These are phyloP conservation scores for Escallonia herrerae DNA, from an alignment of 129 eudicot species.

Conservation along the genomic window DNA sequence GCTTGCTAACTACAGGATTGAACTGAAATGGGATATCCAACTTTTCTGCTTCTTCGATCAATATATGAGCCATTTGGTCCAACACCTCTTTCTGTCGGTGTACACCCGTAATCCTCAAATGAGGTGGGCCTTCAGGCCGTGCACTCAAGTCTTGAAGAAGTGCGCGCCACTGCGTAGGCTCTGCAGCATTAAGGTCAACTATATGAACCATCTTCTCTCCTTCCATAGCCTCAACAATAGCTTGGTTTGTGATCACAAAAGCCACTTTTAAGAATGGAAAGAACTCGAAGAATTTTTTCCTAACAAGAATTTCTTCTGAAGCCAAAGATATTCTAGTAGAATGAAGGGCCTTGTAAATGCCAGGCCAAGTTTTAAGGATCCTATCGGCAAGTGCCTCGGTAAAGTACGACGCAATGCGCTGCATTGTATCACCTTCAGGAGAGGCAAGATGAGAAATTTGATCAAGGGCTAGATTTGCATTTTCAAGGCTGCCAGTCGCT, in stretches of 20 bases:
- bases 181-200: slow-evolving; percentile 71
- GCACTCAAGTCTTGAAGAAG: slow-evolving; percentile 86
- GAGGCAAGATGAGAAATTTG: slow-evolving; percentile 94
- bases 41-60: slow-evolving; percentile 87
- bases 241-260: slow-evolving; percentile 76
- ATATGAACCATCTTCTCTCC: slow-evolving; percentile 96
- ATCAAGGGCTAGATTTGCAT: slow-evolving; percentile 90
- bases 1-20: slow-evolving; percentile 59
- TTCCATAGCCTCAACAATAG: slow-evolving; percentile 92
- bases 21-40: slow-evolving; percentile 91
- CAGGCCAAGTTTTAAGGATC: slow-evolving; percentile 86
- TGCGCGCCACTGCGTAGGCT: slow-evolving; percentile 89
- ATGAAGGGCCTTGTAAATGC: slow-evolving; percentile 73
- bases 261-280: slow-evolving; percentile 85
- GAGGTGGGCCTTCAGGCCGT: slow-evolving; percentile 98
- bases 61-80: slow-evolving; percentile 79
- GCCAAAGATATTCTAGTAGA: slow-evolving; percentile 47
- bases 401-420: slow-evolving; percentile 85
- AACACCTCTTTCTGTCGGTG: slow-evolving; percentile 79
- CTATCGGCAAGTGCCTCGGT: slow-evolving; percentile 87
- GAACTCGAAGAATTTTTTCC: slow-evolving; percentile 71
- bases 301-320: slow-evolving; percentile 56
- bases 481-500: slow-evolving; percentile 75
- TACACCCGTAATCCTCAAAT: slow-evolving; percentile 85
- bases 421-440: slow-evolving; percentile 96